Base-by-base conservation (phyloP, 2,329 filamentous ascomycete species). In the Trichophyton benhamiae region DNA sequence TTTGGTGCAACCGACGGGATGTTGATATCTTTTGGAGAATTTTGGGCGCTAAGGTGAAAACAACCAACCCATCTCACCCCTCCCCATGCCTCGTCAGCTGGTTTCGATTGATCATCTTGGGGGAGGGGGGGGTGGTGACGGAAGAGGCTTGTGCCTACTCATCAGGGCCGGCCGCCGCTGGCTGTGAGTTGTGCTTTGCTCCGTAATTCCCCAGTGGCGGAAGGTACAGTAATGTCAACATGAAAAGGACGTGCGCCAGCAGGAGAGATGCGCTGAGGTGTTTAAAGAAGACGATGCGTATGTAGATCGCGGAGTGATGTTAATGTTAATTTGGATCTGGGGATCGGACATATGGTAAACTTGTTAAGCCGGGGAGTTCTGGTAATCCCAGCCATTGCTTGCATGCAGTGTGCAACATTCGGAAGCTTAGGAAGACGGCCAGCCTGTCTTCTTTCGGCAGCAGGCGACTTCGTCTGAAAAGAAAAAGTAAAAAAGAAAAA, bases 331-430 rank as follows among this genome's bases (percentile, higher is more conserved):
- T 22, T 27, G 25, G 11, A 38, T 38, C 33, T 38, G 33, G 33
- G 33, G 33, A 38, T 38, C 33, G 11, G 8, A 38, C 33, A 38
- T 9, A 38, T 13, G 11, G 33, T 13, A 38, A 13, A 38, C 33
- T 13, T 11, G 33, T 38, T 15, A 44, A n/a, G 2, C 15, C 17
- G 15, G 15, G 41, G 11, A 44, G 41, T 44, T 44, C 15, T 44
- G 11, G 33, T 44, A 3, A 55, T 55, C 52, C 52, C 27, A n/a
- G 52, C n/a, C 52, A 55, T 55, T 36, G 22, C 48, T 20, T 55
- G 52, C 52, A 55, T 55, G 15, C 15, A 55, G 20, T 55, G 52
- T 20, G 52, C 52, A 55, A 55, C 52, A 55, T 36, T 55, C 52
- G 52, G 52, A 38, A 55, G 27, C 52, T 44, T 55, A 55, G 52